These are phyloP conservation scores for Lentinula novae-zelandiae DNA, from an alignment of 1,284 basidiomycete species.

Conservation along the genomic window DNA sequence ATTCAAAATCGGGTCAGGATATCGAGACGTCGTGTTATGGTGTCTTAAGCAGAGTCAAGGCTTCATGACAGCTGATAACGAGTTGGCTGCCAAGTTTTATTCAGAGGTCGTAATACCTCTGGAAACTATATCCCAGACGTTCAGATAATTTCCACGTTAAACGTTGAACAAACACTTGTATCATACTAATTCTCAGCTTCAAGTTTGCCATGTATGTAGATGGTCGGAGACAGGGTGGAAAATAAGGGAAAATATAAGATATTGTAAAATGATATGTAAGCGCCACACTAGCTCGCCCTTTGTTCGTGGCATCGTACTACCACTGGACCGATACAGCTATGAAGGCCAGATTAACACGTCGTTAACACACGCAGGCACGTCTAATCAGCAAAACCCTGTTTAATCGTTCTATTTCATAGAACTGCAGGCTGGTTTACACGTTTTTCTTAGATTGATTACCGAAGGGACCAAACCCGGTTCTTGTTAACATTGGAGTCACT, in stretches of 20 bases:
- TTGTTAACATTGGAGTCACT: neutral
- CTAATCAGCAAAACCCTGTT: neutral
- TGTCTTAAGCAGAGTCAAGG: constrained; percentile 2
- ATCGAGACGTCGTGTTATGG: constrained; percentile 11
- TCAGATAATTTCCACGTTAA: neutral
- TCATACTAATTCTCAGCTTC: no score
- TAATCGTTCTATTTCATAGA: neutral
- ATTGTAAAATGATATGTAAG: no score
- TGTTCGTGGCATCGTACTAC: no score
- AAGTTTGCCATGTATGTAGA: no score
- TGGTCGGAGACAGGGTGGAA: no score
- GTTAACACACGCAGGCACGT: neutral
- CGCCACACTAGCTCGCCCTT: no score
- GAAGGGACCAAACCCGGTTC: neutral
- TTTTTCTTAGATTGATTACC: constrained; percentile 3
- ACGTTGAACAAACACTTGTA: no score
- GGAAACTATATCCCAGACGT: neutral
- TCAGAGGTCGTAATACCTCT: constrained; percentile 11
- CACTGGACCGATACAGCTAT: neutral
- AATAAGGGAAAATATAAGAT: no score
- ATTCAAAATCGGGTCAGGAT: constrained; percentile 6
- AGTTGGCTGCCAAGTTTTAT: constrained; percentile 11
- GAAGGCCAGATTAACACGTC: neutral
- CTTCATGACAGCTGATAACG: neutral
- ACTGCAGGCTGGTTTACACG: neutral